phyloP scores from a whole-genome alignment of 495 filamentous ascomycete species.

The Neurospora sp. region DNA sequence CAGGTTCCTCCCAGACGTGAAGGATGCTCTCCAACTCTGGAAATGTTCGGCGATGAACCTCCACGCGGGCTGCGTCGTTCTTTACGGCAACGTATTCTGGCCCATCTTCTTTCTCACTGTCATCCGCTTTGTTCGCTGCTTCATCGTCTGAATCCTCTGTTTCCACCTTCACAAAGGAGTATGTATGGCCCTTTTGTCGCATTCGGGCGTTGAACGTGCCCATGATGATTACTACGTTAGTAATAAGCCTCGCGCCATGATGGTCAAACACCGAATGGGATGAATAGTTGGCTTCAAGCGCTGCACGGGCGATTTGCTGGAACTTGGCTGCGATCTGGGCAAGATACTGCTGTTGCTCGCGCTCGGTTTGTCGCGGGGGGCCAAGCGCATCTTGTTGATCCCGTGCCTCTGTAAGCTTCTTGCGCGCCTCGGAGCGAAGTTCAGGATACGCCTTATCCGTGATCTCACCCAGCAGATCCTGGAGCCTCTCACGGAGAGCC shows the following conservation, averaged over 20 bases:
- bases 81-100: not conserved
- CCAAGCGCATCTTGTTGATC: constrained; percentile 32
- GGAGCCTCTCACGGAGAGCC: constrained; percentile 33
- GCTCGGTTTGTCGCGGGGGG: constrained; percentile 25
- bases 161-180: not conserved
- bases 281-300: constrained; percentile 34
- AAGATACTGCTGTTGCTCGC: constrained; percentile 36
- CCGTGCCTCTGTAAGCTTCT: constrained; percentile 24
- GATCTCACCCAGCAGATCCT: constrained; percentile 31
- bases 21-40: constrained; percentile 12
- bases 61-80: not conserved
- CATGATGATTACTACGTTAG: constrained; percentile 27
- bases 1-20: not conserved
- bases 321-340: constrained; percentile 31
- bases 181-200: not conserved
- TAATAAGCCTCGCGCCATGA: constrained; percentile 20
- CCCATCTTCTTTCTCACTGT: not conserved
- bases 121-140: not conserved
- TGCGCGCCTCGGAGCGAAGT: constrained; percentile 32
- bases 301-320: constrained; percentile 27
- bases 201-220: constrained; percentile 8
- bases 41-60: not conserved
- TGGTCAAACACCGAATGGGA: constrained; percentile 23
- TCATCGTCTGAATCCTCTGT: not conserved
- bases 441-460: constrained; percentile 39